Evolutionary conservation across 169 alveolate genomes (phyloP).

Genomic region (Plasmodium vivax): DNA sequence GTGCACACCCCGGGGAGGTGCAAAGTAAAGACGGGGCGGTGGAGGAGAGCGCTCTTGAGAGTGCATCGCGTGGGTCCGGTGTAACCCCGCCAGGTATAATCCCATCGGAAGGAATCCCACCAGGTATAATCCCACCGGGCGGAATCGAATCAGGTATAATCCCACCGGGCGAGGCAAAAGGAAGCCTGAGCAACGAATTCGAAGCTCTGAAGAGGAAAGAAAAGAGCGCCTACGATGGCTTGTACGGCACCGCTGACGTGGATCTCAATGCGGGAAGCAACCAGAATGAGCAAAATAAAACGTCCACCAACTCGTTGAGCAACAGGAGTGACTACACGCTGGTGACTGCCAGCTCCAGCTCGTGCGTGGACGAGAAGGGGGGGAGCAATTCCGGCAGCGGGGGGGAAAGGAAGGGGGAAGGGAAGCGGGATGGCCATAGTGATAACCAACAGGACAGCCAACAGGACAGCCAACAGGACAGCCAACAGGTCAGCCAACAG

Average conservation of each 20-base stretch:
- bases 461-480: too few species aligned
- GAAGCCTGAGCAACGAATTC: not conserved
- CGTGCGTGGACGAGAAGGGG: not conserved
- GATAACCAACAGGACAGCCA: not conserved
- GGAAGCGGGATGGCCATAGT: not conserved
- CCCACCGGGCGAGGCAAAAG: not conserved
- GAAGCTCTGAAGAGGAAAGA: not conserved
- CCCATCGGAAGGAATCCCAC: too few species aligned
- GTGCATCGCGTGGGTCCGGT: not conserved
- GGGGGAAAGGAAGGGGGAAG: not conserved
- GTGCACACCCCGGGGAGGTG: not conserved
- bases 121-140: too few species aligned
- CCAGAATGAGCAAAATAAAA: not conserved
- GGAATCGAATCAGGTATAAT: too few species aligned
- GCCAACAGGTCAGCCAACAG: too few species aligned
- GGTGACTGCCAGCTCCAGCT: constrained; percentile 23
- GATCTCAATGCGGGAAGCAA: not conserved
- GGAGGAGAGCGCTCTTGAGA: not conserved
- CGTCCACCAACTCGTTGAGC: not conserved
- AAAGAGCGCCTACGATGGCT: not conserved
- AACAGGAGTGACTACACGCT: constrained; percentile 2
- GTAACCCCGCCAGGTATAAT: too few species aligned
- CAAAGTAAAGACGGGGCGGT: not conserved
- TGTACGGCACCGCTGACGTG: not conserved
- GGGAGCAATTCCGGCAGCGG: not conserved